Conservation (phyloP, 495 filamentous ascomycete species). For the Tuber aestivum region DNA sequence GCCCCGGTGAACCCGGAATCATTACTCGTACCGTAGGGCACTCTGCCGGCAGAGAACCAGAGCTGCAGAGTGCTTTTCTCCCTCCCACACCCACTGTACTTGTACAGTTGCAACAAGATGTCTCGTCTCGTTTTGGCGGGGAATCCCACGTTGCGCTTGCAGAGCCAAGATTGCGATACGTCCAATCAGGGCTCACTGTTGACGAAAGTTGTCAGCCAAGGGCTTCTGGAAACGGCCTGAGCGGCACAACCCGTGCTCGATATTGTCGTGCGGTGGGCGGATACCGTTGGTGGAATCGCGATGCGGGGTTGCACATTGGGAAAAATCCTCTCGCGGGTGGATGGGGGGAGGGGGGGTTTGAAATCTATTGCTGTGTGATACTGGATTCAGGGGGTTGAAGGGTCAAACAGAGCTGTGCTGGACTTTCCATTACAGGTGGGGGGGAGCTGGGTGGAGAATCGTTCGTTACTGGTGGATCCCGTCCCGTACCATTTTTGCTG, state of each 20-base stretch:
- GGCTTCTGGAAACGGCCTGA: slow-evolving; percentile 3
- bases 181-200: neutral
- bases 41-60: neutral
- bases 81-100: neutral
- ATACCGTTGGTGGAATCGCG: slow-evolving; percentile 1
- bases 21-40: neutral
- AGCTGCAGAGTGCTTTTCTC: neutral
- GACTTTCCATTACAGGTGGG: neutral
- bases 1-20: neutral
- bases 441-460: neutral
- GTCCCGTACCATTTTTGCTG: neutral
- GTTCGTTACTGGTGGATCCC: neutral
- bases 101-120: too few relatives aligned
- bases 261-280: neutral
- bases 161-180: neutral
- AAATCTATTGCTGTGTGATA: neutral
- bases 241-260: neutral
- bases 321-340: neutral
- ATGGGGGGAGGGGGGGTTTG: neutral
- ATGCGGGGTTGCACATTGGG: slow-evolving; percentile 1
- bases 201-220: neutral
- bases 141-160: neutral
- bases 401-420: neutral
- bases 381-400: neutral
- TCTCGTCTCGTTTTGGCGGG: neutral